phyloP scores from a whole-genome alignment of 2,329 filamentous ascomycete genomes.

The Claviceps paspali region DNA sequence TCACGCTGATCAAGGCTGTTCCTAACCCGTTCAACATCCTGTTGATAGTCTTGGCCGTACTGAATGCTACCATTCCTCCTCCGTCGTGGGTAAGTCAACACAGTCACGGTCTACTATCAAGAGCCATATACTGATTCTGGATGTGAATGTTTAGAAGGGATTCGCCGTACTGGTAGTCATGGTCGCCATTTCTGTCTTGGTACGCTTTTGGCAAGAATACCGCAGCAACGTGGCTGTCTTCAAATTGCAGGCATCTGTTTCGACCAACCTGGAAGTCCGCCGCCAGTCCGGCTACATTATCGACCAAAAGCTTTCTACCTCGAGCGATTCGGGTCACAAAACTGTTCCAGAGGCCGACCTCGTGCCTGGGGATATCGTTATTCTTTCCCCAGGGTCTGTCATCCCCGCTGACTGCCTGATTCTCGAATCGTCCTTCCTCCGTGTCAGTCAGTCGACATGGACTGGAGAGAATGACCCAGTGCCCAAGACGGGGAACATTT shows the following conservation, averaged over 20 bases:
- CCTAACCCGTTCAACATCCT: slow-evolving; percentile 14
- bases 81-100: slow-evolving; percentile 6
- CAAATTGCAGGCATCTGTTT: slow-evolving; percentile 12
- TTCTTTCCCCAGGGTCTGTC: slow-evolving; percentile 11
- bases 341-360: slow-evolving; percentile 8
- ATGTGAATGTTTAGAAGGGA: slow-evolving; percentile 5
- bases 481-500: slow-evolving; percentile 8
- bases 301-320: neutral
- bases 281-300: slow-evolving; percentile 5
- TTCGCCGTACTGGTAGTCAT: slow-evolving; percentile 14
- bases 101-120: no score
- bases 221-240: slow-evolving; percentile 13
- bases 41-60: slow-evolving; percentile 12
- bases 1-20: slow-evolving; percentile 13
- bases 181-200: slow-evolving; percentile 12
- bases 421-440: slow-evolving; percentile 13
- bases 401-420: slow-evolving; percentile 16
- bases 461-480: slow-evolving; percentile 15
- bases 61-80: slow-evolving; percentile 11
- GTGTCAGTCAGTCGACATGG: slow-evolving; percentile 16
- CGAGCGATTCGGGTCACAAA: slow-evolving; percentile 2
- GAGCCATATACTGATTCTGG: neutral
- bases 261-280: slow-evolving; percentile 9
- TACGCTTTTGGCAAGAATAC: slow-evolving; percentile 16
- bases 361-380: slow-evolving; percentile 12